Percentiles rank a stretch among this genome's conserved stretches.
Evolutionary conservation across 495 filamentous ascomycete species (phyloP).

Genomic region (Podospora anserina): DNA sequence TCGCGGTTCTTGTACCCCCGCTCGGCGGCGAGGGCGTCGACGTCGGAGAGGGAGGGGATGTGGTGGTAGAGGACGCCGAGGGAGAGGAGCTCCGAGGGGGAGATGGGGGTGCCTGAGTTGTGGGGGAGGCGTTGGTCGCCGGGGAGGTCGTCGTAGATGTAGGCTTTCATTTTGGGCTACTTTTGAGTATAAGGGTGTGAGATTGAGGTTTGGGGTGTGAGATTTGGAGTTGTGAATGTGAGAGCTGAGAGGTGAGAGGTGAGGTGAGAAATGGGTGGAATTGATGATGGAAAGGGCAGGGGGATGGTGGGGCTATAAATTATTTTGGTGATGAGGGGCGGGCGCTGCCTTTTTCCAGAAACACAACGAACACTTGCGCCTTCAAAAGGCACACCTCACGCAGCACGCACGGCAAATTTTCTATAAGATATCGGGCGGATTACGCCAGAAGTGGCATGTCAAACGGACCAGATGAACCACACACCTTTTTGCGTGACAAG

Average conservation of each 20-base stretch:
- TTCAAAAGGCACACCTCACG: neutral
- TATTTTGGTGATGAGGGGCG: neutral
- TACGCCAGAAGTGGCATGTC: neutral
- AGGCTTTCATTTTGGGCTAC: constrained; percentile 64
- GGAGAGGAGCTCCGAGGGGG: constrained; percentile 57
- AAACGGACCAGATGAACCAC: neutral
- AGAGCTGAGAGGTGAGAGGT: neutral
- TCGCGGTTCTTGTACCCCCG: constrained; percentile 94
- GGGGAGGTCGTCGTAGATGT: constrained; percentile 75
- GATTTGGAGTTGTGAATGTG: neutral
- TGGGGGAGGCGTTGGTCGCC: constrained; percentile 91
- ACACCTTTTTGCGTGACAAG: neutral
- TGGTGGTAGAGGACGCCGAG: constrained; percentile 78
- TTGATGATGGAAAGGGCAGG: neutral
- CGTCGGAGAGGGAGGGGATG: constrained; percentile 58
- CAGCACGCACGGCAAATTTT: neutral
- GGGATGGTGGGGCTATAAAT: neutral
- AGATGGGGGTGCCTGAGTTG: constrained; percentile 69
- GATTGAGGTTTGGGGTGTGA: neutral
- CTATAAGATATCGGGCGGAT: neutral
- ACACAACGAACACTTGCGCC: neutral
- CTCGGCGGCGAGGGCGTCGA: constrained; percentile 67
- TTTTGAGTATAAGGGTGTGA: neutral
- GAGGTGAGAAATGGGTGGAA: neutral
- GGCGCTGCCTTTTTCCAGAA: neutral